These are phyloP conservation scores for Apocynum venetum DNA, from an alignment of 257 asterid species.

Conservation along the genomic window DNA sequence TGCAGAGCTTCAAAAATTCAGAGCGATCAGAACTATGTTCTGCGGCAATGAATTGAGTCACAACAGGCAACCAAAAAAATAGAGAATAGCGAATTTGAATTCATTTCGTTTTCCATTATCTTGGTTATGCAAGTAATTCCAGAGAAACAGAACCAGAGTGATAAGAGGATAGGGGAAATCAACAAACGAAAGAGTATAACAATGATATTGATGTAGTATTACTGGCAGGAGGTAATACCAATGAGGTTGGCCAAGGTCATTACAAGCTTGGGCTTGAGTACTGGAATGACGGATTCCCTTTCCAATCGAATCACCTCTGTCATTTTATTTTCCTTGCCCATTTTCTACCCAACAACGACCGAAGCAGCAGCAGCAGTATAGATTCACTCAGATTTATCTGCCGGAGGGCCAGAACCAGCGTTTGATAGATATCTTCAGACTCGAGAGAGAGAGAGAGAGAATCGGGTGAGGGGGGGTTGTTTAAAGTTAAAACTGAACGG, in stretches of 20 bases:
- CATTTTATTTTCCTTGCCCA: slow-evolving; percentile 23
- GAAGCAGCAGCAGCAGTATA: background rate
- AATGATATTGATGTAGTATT: background rate
- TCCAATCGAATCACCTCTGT: slow-evolving; percentile 88
- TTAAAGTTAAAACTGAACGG: background rate
- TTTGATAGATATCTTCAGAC: background rate
- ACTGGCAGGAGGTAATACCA: slow-evolving; percentile 33
- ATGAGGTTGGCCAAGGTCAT: slow-evolving; percentile 89
- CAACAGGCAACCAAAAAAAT: slow-evolving; percentile 3
- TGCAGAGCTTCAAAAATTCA: slow-evolving; percentile 91
- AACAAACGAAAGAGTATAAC: background rate
- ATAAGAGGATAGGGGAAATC: background rate
- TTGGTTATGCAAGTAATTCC: background rate
- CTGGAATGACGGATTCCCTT: slow-evolving; percentile 85
- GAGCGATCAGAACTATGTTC: slow-evolving; percentile 86
- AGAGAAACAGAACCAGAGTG: background rate
- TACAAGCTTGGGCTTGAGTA: slow-evolving; percentile 90
- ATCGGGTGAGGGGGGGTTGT: background rate
- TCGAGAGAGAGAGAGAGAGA: background rate
- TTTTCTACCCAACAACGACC: background rate
- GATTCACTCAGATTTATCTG: background rate
- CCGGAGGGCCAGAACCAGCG: background rate
- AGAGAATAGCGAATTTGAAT: background rate
- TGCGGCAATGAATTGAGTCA: slow-evolving; percentile 20
- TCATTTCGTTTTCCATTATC: background rate